Evolutionary conservation across 176 grass and related monocot species (phyloP).

Genomic region (Canna indica): DNA sequence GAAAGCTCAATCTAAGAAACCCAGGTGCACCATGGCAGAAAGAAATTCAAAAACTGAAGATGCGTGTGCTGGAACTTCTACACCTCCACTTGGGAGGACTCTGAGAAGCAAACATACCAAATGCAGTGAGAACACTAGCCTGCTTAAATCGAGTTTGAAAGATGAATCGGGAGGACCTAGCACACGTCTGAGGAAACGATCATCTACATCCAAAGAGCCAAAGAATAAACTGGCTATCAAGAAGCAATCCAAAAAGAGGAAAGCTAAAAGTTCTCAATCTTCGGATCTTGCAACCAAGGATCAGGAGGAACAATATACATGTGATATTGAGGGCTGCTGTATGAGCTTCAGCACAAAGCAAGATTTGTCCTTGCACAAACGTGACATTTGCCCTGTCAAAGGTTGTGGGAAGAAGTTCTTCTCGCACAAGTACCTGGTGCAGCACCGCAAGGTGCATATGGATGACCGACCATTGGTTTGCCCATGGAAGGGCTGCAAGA

Average conservation of each 20-base stretch:
- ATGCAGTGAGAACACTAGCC: slow-evolving; percentile 8
- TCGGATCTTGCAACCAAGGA: slow-evolving; percentile 25
- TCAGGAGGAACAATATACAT: slow-evolving; percentile 45
- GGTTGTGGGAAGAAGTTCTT: slow-evolving; percentile 97
- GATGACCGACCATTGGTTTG: slow-evolving; percentile 90
- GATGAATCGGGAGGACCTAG: slow-evolving; percentile 25
- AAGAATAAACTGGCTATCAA: slow-evolving; percentile 37
- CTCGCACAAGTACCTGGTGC: slow-evolving; percentile 90
- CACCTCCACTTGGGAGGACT: background rate
- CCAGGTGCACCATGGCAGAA: slow-evolving; percentile 18
- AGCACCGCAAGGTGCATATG: slow-evolving; percentile 89
- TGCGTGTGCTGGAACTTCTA: slow-evolving; percentile 5
- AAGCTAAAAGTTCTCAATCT: slow-evolving; percentile 31
- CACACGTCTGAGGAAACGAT: slow-evolving; percentile 23
- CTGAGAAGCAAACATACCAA: background rate
- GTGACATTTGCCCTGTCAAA: slow-evolving; percentile 84
- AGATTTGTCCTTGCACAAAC: slow-evolving; percentile 70
- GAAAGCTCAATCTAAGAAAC: slow-evolving; percentile 37
- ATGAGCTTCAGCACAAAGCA: slow-evolving; percentile 86
- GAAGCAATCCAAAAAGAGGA: slow-evolving; percentile 35
- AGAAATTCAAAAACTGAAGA: slow-evolving; percentile 15
- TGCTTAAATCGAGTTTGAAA: slow-evolving; percentile 22
- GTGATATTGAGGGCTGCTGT: slow-evolving; percentile 75
- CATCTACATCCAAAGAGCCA: slow-evolving; percentile 22
- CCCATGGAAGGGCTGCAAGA: slow-evolving; percentile 66